Evolutionary conservation across 2,329 filamentous ascomycete genomes (phyloP), one percentile per base, ranked within the genome.

Genomic region (Penicillium sclerotigenum): DNA sequence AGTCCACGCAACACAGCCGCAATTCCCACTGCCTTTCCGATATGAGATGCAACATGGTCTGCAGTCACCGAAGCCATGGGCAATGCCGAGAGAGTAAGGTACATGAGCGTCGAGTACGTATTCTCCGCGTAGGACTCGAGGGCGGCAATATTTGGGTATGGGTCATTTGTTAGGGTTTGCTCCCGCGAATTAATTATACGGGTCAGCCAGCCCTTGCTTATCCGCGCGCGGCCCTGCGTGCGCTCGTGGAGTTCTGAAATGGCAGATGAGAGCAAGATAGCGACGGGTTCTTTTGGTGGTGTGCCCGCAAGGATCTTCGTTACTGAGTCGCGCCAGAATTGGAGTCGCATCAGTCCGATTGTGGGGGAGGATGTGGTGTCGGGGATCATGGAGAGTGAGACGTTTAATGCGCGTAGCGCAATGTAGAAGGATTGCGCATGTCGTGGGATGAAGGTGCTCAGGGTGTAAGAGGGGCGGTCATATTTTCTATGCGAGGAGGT

Each of bases 21-120:
- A 52, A 99, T 97, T 9, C 94, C 94, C 47, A 86, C 88, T 0
- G 94, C 92, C 70, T 99, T 99, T 50, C 94, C 94, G 56, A 97
- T 89, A 72, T 99, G 94, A 52, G 90, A 95, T 9, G 93, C 93
- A 18, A 99, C 80, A 75, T 99, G 94, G 68, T 99, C 94, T 40
- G 91, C 85, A 24, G 92, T 88, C 66, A 96, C 81, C 1, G 90
- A 95, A 10, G 86, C 84, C 67, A 97, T 80, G 0, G 91, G 89
- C 54, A 97, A 76, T 7, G 88, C 81, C 18, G 90, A 90, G 36
- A 97, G 78, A 0, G 89, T 93, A 59, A 95, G 82, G 72, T 99
- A 99, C 75, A 96, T 85, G 42, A 97, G 80, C 0, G 91, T 96
- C 18, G 91, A 91, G 75, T 97, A 97, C 1, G 94, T 97, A 65